A percentile compares a stretch with the other conserved stretches of the same genome.
Conservation (phyloP, 768 basidiomycete genomes). For the Suillus subluteus region DNA sequence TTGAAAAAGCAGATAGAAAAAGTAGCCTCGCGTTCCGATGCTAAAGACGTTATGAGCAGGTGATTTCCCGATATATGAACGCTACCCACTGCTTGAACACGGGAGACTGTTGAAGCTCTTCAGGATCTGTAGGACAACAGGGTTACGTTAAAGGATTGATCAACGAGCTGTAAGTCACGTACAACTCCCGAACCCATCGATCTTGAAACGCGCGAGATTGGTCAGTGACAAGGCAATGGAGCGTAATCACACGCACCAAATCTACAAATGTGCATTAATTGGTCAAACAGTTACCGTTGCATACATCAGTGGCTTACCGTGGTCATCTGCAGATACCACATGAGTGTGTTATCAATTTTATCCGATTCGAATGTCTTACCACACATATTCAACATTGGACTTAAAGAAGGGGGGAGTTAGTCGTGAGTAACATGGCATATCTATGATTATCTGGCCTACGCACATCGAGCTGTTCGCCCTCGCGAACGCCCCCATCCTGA, state of each 20-base stretch:
- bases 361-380: conserved; percentile 45
- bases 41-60: conserved; percentile 36
- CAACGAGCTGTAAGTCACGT: conserved; percentile 32
- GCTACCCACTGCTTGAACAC: conserved; percentile 65
- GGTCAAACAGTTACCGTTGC: conserved; percentile 11
- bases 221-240: not conserved
- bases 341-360: conserved; percentile 3
- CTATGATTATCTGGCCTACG: conserved; percentile 28
- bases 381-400: conserved; percentile 88
- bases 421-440: conserved; percentile 8
- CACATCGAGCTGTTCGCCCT: conserved; percentile 90
- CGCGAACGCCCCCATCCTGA: conserved; percentile 88
- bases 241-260: conserved; percentile 40
- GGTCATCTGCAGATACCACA: conserved; percentile 60
- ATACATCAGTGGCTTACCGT: conserved; percentile 51
- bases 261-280: conserved; percentile 38
- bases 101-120: conserved; percentile 72
- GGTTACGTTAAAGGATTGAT: conserved; percentile 4
- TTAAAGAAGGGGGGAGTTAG: conserved; percentile 28
- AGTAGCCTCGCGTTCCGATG: conserved; percentile 85
- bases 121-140: conserved; percentile 61
- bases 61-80: not conserved
- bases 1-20: conserved; percentile 94
- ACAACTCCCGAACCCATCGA: conserved; percentile 87
- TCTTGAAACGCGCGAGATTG: conserved; percentile 43